These are phyloP conservation scores for Achaetomiella virescens DNA, from an alignment of 495 filamentous ascomycete genomes.

Conservation along the genomic window DNA sequence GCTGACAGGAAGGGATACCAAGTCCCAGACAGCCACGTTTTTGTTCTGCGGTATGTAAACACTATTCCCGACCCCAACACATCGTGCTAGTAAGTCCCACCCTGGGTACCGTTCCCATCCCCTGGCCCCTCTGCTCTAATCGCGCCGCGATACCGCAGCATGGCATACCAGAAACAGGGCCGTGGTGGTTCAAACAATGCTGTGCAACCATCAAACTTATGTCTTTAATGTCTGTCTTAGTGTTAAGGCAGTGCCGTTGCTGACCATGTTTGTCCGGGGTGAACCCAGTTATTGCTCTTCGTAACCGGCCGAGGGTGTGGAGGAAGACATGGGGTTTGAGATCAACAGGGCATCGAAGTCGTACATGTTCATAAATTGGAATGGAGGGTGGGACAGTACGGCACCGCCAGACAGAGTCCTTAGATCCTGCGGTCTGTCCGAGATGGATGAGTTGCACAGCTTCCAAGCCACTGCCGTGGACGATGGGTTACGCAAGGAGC, in stretches of 20 bases:
- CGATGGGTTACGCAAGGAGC: slow-evolving; percentile 1
- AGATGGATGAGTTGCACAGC: background rate
- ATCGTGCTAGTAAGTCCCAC: background rate
- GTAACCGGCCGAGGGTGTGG: background rate
- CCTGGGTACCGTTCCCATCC: slow-evolving; percentile 3
- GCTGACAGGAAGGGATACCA: too few species aligned
- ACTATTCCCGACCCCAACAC: too few species aligned
- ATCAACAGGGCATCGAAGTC: background rate
- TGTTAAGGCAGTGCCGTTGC: background rate
- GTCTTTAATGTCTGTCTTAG: background rate
- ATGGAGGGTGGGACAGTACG: slow-evolving; percentile 1
- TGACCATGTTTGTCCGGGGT: background rate
- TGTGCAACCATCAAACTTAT: background rate
- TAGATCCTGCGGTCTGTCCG: slow-evolving; percentile 5
- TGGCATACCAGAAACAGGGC: background rate
- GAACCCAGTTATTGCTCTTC: too few species aligned
- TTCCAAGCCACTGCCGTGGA: slow-evolving; percentile 3
- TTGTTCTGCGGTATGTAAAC: too few species aligned
- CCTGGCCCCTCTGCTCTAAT: background rate
- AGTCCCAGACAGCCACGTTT: too few species aligned
- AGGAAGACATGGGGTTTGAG: background rate
- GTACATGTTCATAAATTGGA: background rate
- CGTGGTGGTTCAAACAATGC: background rate
- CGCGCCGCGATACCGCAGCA: background rate
- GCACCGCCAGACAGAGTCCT: background rate